Percentiles rank a stretch among this genome's conserved stretches.
phyloP scores from a whole-genome alignment of 2,329 filamentous ascomycete genomes.

The Aspergillus cejpii region DNA sequence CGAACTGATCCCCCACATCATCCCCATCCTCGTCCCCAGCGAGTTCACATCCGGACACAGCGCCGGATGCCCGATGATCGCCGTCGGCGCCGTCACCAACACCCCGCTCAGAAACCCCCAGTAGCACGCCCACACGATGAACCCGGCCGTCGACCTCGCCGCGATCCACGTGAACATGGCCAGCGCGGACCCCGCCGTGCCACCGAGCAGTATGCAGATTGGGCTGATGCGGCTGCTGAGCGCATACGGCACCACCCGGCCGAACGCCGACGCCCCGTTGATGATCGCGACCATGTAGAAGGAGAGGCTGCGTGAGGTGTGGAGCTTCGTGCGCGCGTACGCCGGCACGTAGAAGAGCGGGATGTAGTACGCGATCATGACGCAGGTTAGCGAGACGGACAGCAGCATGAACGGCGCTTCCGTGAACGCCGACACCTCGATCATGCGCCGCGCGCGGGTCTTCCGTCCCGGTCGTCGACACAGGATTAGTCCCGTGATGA shows the following conservation, averaged over 20 bases:
- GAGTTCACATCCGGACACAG: conserved; percentile 24
- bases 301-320: conserved; percentile 44
- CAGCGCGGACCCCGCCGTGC: conserved; percentile 19
- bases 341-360: conserved; percentile 40
- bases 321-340: conserved; percentile 40
- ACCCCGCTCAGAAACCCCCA: conserved; percentile 29
- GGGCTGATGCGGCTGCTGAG: conserved; percentile 31
- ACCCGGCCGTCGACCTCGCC: conserved; percentile 16
- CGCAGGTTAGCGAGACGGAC: conserved; percentile 42
- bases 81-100: conserved; percentile 26
- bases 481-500: conserved; percentile 31
- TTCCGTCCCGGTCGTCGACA: conserved; percentile 37
- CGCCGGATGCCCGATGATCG: conserved; percentile 27
- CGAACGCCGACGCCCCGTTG: conserved; percentile 47
- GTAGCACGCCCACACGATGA: conserved; percentile 30
- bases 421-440: conserved; percentile 37
- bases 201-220: conserved; percentile 18
- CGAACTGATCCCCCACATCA: conserved; percentile 34
- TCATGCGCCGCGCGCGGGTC: conserved; percentile 34
- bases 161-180: conserved; percentile 33
- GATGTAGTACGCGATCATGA: conserved; percentile 45
- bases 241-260: conserved; percentile 45
- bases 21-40: conserved; percentile 27
- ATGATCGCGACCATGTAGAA: conserved; percentile 48
- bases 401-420: conserved; percentile 41